Evolutionary conservation across 1,139 yeast species (phyloP).

Genomic region (Geotrichum carabidarum): DNA sequence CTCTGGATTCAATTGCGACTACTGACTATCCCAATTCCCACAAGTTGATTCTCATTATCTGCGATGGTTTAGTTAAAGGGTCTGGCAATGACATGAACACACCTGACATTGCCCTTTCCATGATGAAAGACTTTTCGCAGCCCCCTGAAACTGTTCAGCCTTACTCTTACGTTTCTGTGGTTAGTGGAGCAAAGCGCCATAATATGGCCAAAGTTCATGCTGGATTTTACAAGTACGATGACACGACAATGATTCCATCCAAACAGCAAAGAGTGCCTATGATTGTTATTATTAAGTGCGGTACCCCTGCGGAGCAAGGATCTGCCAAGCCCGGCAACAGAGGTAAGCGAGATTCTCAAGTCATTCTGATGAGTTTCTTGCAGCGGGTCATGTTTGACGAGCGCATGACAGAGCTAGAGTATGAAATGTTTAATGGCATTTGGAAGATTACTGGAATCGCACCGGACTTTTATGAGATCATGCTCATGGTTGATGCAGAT

Average conservation of each 20-base stretch:
- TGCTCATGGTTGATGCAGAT: conserved; percentile 39
- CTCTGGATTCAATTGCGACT: conserved; percentile 33
- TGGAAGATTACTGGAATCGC: conserved; percentile 33
- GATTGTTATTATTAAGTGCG: conserved; percentile 36
- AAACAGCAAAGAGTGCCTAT: conserved; percentile 65
- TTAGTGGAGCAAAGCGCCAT: conserved; percentile 31
- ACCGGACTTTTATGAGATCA: conserved; percentile 33
- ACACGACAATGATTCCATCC: conserved; percentile 47
- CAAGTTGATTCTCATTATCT: conserved; percentile 32
- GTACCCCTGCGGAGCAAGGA: conserved; percentile 37
- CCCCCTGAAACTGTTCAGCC: conserved; percentile 28
- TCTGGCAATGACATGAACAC: conserved; percentile 30
- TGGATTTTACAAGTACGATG: conserved; percentile 40
- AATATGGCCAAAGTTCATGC: conserved; percentile 35
- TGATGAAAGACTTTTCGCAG: conserved; percentile 57
- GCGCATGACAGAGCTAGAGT: conserved; percentile 36
- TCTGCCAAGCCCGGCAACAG: conserved; percentile 40
- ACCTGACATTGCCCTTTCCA: conserved; percentile 34
- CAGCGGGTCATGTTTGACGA: conserved; percentile 38
- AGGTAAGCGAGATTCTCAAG: conserved; percentile 38
- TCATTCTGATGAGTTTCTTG: conserved; percentile 35
- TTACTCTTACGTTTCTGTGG: conserved; percentile 33
- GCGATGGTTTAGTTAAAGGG: conserved; percentile 36
- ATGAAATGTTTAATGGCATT: conserved; percentile 35
- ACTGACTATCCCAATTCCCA: conserved; percentile 32